Base-by-base conservation (phyloP, 805 yeast genomes). In the Alloascoidea hylecoeti region DNA sequence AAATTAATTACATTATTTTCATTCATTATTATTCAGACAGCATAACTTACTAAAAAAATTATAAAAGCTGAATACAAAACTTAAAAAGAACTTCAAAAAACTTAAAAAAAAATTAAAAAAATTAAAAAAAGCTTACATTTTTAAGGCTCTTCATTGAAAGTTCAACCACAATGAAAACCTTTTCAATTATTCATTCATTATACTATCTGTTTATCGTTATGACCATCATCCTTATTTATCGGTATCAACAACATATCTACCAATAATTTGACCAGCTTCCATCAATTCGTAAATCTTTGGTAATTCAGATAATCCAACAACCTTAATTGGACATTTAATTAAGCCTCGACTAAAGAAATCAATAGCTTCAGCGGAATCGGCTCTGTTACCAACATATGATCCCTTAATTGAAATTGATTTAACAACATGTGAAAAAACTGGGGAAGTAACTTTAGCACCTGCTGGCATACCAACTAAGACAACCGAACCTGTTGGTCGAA, bases 351-450 rank as follows among this genome's bases (percentile, higher is more conserved):
- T 45, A 60, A 76, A 78, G 70, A 80, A 78, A 50, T 77, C 82
- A 46, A 80, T 60, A 40, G 89, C 86, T 66, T 81, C 88, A 45
- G 78, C 70, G 46, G 89, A 72, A 62, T 84, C 95, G 46, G 80
- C 79, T 63, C 94, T 78, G 74, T 81, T 81, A 51, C 94, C 95
- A 45, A 83, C 94, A 55, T 80, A 80, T 38, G 94, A 81, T 49
- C 92, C 94, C 57, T 67, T 73, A 55, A 83, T 77, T 52, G 66
- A 64, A 57, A 79, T 65, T 42, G 83, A 72, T 62, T 71, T 78
- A 48, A 79, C 77, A 43, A 83, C 94, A 38, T 80, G 74, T 46
- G 67, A 63, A 65, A 82, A 78, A 39, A 84, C 84, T 41, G 73
- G 70, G 33, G 85, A 73, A 47, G 68, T 65, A 51, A 75, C 72